Conservation (phyloP, 1,139 yeast species). For the Candida glucosophila region DNA sequence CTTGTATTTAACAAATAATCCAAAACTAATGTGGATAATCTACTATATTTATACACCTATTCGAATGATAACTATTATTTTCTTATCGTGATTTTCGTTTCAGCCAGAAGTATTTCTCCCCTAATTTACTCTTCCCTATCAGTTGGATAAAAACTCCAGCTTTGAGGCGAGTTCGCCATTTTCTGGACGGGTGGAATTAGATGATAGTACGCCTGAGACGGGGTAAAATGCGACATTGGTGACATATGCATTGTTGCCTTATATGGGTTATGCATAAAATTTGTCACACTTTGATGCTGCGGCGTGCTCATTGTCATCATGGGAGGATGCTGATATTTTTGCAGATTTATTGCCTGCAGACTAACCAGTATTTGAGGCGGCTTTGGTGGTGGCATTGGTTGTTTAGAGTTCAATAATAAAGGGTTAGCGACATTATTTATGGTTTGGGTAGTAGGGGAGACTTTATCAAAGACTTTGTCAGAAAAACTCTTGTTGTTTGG, state of each 20-base stretch:
- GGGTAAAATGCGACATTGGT: constrained; percentile 5
- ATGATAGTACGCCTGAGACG: too few relatives aligned
- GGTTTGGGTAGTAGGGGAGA: constrained; percentile 23
- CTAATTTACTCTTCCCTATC: too few relatives aligned
- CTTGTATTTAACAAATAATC: too few relatives aligned
- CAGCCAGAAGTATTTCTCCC: too few relatives aligned
- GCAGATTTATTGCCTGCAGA: constrained; percentile 8
- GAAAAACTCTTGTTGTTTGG: constrained; percentile 35
- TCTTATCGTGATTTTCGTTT: too few relatives aligned
- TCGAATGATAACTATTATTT: too few relatives aligned
- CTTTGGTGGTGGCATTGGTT: constrained; percentile 6
- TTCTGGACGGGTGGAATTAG: too few relatives aligned
- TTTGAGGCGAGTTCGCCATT: too few relatives aligned
- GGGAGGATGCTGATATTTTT: constrained; percentile 7
- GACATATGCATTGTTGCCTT: constrained; percentile 5
- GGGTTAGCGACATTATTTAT: constrained; percentile 4
- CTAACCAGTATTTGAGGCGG: constrained; percentile 6
- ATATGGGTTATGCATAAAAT: constrained; percentile 9
- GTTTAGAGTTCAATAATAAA: constrained; percentile 3
- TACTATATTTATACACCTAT: too few relatives aligned
- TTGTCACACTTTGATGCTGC: constrained; percentile 21
- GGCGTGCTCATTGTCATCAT: constrained; percentile 41
- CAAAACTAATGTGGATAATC: too few relatives aligned
- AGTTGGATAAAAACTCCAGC: too few relatives aligned
- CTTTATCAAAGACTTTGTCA: constrained; percentile 33